Evolutionary conservation across 75 land plant genomes (phyloP).

Genomic region (Selaginella tamariscina): DNA sequence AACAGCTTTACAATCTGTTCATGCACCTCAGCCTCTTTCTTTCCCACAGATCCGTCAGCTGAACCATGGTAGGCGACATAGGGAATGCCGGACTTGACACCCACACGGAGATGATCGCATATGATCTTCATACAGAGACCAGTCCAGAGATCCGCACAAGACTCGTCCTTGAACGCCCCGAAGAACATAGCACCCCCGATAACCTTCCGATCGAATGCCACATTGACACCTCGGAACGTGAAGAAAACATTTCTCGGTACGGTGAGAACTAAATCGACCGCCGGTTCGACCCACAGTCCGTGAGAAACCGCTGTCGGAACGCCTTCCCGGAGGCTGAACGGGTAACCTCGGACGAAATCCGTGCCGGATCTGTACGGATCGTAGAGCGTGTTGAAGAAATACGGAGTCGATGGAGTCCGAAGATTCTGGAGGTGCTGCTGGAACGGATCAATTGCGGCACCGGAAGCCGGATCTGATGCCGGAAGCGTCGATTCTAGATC

Average conservation of each 20-base stretch:
- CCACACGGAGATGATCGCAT: constrained; percentile 54
- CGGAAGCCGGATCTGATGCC: constrained; percentile 42
- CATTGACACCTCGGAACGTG: constrained; percentile 70
- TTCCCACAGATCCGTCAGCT: constrained; percentile 27
- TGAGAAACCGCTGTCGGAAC: constrained; percentile 63
- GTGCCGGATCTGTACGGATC: constrained; percentile 72
- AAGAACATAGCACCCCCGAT: constrained; percentile 63
- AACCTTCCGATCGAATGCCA: constrained; percentile 53
- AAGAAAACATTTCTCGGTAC: constrained; percentile 48
- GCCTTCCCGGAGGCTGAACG: constrained; percentile 81
- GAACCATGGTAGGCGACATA: constrained; percentile 45
- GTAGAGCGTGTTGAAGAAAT: constrained; percentile 88
- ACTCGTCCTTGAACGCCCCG: constrained; percentile 59
- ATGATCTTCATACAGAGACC: constrained; percentile 70
- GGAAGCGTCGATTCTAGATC: constrained; percentile 58
- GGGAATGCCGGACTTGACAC: constrained; percentile 76
- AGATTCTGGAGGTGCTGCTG: constrained; percentile 62
- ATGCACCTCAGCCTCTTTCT: constrained; percentile 47
- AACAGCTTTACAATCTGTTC: constrained; percentile 38
- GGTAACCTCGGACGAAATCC: constrained; percentile 93
- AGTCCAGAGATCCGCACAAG: constrained; percentile 47
- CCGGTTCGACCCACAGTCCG: constrained; percentile 54
- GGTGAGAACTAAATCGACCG: constrained; percentile 74
- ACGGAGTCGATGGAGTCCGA: constrained; percentile 60
- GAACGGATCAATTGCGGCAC: constrained; percentile 41